phyloP scores from a whole-genome alignment of 202 grass and related monocot species.

The Carex arenaria region DNA sequence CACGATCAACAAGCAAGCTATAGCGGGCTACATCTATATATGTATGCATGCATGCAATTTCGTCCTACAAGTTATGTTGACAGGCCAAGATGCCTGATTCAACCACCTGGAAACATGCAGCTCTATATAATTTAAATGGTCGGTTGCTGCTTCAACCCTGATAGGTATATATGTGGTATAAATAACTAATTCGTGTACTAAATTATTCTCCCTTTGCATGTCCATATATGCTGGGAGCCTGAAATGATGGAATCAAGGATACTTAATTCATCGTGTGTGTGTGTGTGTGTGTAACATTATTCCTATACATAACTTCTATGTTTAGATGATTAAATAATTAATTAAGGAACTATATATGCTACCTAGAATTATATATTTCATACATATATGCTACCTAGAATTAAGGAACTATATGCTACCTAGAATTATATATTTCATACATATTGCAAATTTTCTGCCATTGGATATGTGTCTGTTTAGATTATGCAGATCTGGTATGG shows the following conservation, averaged over 20 bases:
- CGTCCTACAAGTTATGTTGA: slow-evolving; percentile 1
- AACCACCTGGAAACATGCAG: slow-evolving; percentile 13
- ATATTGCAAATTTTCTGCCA: too few relatives aligned
- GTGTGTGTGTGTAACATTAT: neutral
- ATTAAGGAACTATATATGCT: too few relatives aligned
- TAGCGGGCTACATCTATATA: neutral
- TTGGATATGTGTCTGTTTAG: neutral
- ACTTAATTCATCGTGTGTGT: too few relatives aligned
- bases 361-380: too few relatives aligned
- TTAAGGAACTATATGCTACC: too few relatives aligned
- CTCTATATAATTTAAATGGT: neutral
- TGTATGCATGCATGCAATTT: slow-evolving; percentile 11
- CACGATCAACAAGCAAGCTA: neutral
- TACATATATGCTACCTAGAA: too few relatives aligned
- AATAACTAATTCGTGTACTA: neutral
- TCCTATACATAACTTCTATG: neutral
- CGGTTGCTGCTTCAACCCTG: neutral
- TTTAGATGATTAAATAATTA: neutral
- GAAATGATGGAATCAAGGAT: too few relatives aligned
- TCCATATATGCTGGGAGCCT: neutral
- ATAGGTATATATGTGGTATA: neutral
- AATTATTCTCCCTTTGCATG: neutral
- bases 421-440: too few relatives aligned
- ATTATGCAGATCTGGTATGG: neutral
- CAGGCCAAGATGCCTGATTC: neutral